These are phyloP conservation scores for Gilbertella persicaria DNA, from an alignment of 371 early-diverging fungal genomes.

Conservation along the genomic window DNA sequence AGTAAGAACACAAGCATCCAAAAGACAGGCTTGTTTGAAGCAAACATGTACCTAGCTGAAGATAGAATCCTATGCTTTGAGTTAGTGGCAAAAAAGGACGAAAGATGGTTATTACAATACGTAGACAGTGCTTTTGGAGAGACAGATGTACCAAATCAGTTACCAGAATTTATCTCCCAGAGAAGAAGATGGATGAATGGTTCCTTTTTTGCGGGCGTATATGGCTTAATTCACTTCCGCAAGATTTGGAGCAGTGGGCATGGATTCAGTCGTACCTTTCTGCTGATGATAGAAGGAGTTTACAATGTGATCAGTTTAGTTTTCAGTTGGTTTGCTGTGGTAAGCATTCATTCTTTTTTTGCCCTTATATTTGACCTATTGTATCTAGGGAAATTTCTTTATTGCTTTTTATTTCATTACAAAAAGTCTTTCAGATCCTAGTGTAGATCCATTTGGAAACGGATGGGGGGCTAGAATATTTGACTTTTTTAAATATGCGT, in stretches of 20 bases:
- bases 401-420: constrained; percentile 76
- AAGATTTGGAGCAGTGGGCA: constrained; percentile 68
- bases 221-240: constrained; percentile 56
- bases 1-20: constrained; percentile 59
- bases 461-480: constrained; percentile 50
- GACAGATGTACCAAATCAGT: constrained; percentile 81
- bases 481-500: constrained; percentile 55
- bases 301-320: constrained; percentile 73
- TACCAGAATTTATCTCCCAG: constrained; percentile 86
- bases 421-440: constrained; percentile 41
- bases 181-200: constrained; percentile 92
- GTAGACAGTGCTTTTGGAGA: constrained; percentile 74
- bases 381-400: constrained; percentile 73
- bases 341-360: constrained; percentile 35
- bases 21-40: constrained; percentile 55
- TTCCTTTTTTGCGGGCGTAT: constrained; percentile 71
- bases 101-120: constrained; percentile 69
- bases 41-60: constrained; percentile 83
- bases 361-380: constrained; percentile 18
- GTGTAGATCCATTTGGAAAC: constrained; percentile 60
- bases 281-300: constrained; percentile 67
- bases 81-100: constrained; percentile 72
- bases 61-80: constrained; percentile 90
- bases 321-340: constrained; percentile 82
- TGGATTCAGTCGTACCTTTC: constrained; percentile 57